Percentiles rank a stretch among this genome's conserved stretches.
These are phyloP conservation scores for Blastocystis sp. DNA, from an alignment of 352 stramenopile species.

Conservation along the genomic window DNA sequence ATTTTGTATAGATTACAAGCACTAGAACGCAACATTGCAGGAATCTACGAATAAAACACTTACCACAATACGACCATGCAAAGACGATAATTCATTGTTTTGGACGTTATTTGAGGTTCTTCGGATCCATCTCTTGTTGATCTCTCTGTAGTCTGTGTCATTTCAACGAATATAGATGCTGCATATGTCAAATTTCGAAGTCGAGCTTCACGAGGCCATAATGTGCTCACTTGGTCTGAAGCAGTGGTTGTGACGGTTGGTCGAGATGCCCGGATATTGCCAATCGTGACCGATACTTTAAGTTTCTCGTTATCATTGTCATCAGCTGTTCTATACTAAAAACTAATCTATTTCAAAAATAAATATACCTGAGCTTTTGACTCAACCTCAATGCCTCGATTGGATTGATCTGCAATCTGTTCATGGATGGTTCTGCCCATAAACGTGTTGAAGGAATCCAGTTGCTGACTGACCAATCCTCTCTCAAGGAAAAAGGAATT, in stretches of 20 bases:
- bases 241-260: conserved; percentile 88
- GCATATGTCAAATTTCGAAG: conserved; percentile 97
- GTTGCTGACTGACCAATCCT: conserved; percentile 95
- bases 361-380: conserved; percentile 42
- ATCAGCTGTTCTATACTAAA: conserved; percentile 26
- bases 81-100: conserved; percentile 37
- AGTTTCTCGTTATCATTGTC: conserved; percentile 84
- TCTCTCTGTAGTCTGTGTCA: conserved; percentile 87
- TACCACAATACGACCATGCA: neutral
- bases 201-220: conserved; percentile 97
- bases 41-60: conserved; percentile 74
- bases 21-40: conserved; percentile 86
- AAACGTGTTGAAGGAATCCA: conserved; percentile 99
- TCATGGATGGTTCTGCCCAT: conserved; percentile 94
- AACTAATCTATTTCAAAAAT: neutral
- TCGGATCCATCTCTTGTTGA: conserved; percentile 70
- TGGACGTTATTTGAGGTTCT: conserved; percentile 71
- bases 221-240: conserved; percentile 91
- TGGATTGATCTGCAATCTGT: conserved; percentile 54
- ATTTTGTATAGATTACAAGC: conserved; percentile 86
- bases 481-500: conserved; percentile 99
- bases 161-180: conserved; percentile 95
- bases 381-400: conserved; percentile 48
- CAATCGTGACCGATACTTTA: conserved; percentile 79
- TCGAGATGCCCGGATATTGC: conserved; percentile 72